phyloP scores from a whole-genome alignment of 257 asterid species.

The Thymus quinquecostatus region DNA sequence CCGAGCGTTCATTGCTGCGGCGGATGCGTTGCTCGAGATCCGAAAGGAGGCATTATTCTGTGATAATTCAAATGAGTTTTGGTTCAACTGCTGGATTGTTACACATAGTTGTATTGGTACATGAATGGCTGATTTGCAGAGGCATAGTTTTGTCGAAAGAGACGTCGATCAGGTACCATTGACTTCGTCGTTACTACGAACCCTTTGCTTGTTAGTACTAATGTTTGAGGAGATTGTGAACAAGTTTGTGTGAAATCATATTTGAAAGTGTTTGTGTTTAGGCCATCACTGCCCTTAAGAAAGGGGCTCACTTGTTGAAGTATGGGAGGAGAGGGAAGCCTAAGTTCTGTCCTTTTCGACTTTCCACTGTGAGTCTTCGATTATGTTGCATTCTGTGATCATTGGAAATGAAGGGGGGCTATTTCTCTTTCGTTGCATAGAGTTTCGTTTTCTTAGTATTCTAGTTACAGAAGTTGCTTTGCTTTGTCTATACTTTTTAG shows the following conservation, averaged over 20 bases:
- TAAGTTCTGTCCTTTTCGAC: slow-evolving; percentile 92
- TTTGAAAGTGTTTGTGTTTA: slow-evolving; percentile 36
- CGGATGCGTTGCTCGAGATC: no score
- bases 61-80: slow-evolving; percentile 77
- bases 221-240: background rate
- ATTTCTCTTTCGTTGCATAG: no score
- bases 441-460: background rate
- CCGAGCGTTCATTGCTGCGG: no score
- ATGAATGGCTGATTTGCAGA: slow-evolving; percentile 94
- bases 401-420: no score
- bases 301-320: slow-evolving; percentile 88
- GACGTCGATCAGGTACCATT: slow-evolving; percentile 77
- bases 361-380: slow-evolving; percentile 64
- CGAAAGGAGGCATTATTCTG: slow-evolving; percentile 24
- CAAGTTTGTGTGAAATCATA: slow-evolving; percentile 24
- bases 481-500: slow-evolving; percentile 48
- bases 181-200: no score
- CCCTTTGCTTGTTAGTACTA: no score
- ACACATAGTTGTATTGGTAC: slow-evolving; percentile 53
- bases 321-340: slow-evolving; percentile 98
- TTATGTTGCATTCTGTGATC: background rate
- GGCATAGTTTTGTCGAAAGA: slow-evolving; percentile 72
- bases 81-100: slow-evolving; percentile 49
- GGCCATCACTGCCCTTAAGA: slow-evolving; percentile 91
- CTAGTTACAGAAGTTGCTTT: slow-evolving; percentile 1